Conservation (phyloP, 2,329 filamentous ascomycete genomes). For the Periconia sp. region DNA sequence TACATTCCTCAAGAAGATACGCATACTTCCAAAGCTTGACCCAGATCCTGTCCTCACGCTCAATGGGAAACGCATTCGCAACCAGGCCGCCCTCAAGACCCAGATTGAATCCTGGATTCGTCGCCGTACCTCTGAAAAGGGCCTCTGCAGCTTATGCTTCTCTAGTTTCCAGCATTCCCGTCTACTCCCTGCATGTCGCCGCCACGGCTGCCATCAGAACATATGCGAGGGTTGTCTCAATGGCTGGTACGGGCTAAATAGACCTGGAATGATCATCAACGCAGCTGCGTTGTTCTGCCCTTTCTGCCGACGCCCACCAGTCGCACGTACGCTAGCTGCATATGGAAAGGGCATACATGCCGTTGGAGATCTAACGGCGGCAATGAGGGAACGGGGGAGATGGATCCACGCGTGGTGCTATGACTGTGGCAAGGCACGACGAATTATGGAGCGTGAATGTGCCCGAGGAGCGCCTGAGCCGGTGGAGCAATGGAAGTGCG, state of each 20-base stretch:
- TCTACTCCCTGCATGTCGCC: slow-evolving; percentile 54
- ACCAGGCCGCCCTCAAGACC: slow-evolving; percentile 43
- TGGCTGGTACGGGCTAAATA: slow-evolving; percentile 57
- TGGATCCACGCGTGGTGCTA: slow-evolving; percentile 60
- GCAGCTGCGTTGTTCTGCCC: slow-evolving; percentile 57
- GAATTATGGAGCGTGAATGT: slow-evolving; percentile 53
- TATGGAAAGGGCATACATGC: slow-evolving; percentile 46
- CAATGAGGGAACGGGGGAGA: slow-evolving; percentile 48
- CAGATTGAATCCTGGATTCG: slow-evolving; percentile 48
- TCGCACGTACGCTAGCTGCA: slow-evolving; percentile 43
- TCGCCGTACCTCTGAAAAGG: slow-evolving; percentile 47
- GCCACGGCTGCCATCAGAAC: slow-evolving; percentile 51
- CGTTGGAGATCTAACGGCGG: slow-evolving; percentile 47
- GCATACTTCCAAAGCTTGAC: slow-evolving; percentile 39
- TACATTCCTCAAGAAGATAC: slow-evolving; percentile 46
- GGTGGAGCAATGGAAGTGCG: slow-evolving; percentile 51
- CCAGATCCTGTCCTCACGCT: slow-evolving; percentile 33
- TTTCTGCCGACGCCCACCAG: slow-evolving; percentile 57
- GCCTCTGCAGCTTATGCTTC: slow-evolving; percentile 57
- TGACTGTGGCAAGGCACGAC: slow-evolving; percentile 51
- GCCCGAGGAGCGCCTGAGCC: slow-evolving; percentile 49
- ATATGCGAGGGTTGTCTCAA: slow-evolving; percentile 52
- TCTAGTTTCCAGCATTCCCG: slow-evolving; percentile 40
- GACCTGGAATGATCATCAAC: slow-evolving; percentile 53
- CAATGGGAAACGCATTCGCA: slow-evolving; percentile 52